Evolutionary conservation across 345 rosid genomes (phyloP).

Genomic region (Conringia planisiliqua): DNA sequence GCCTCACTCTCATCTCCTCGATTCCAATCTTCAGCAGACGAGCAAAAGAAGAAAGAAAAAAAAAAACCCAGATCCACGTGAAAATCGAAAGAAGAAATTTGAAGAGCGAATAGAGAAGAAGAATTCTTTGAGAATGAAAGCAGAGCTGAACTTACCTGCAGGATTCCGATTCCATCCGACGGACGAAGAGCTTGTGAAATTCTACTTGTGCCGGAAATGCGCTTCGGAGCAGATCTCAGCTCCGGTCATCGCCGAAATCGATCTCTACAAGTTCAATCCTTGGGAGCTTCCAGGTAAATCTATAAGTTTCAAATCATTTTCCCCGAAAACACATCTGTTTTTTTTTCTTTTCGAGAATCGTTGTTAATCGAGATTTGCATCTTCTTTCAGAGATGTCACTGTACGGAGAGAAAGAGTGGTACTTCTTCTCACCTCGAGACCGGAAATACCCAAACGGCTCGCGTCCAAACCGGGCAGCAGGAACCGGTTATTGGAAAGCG

Average conservation of each 20-base stretch:
- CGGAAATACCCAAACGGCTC: constrained; percentile 90
- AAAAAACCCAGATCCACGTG: not conserved
- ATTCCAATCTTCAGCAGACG: constrained; percentile 26
- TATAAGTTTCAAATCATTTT: not conserved
- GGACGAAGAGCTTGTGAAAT: constrained; percentile 82
- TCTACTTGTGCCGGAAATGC: constrained; percentile 75
- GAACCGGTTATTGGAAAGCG: constrained; percentile 90
- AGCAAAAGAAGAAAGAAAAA: not conserved
- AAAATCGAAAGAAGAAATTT: not conserved
- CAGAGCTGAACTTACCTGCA: constrained; percentile 62
- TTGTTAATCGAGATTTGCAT: constrained; percentile 11
- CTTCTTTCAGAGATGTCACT: constrained; percentile 53
- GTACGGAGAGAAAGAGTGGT: constrained; percentile 96
- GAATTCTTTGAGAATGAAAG: constrained; percentile 37
- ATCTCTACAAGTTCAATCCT: constrained; percentile 87
- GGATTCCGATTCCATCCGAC: constrained; percentile 98
- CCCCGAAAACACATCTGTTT: not conserved
- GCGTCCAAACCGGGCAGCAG: constrained; percentile 89
- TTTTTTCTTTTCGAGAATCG: not conserved
- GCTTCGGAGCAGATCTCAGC: constrained; percentile 50
- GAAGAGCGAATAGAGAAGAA: not conserved
- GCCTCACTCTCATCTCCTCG: constrained; percentile 28
- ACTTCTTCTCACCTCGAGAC: constrained; percentile 86
- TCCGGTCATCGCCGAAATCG: constrained; percentile 82
- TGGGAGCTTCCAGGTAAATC: constrained; percentile 91